A percentile compares a stretch with the other conserved stretches of the same genome.
Conservation (phyloP, 768 basidiomycete species). For the Naganishia kalamii region DNA sequence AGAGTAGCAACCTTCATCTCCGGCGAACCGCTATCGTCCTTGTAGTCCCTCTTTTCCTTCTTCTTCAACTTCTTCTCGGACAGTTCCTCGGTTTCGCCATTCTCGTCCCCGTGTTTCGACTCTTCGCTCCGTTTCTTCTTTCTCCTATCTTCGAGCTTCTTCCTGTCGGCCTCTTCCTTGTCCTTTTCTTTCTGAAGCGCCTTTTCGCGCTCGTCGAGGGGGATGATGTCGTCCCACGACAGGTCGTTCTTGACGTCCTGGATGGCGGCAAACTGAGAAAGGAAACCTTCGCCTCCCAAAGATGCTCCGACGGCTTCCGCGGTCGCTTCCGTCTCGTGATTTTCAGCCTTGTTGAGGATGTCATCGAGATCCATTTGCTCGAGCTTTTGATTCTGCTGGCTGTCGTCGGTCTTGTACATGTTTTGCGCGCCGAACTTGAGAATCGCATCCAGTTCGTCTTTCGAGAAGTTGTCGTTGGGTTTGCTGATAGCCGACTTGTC, state of each 20-base stretch:
- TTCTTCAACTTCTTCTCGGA: slow-evolving; percentile 59
- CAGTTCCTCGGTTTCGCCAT: slow-evolving; percentile 59
- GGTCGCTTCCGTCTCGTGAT: slow-evolving; percentile 84
- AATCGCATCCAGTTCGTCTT: slow-evolving; percentile 93
- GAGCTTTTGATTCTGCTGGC: slow-evolving; percentile 84
- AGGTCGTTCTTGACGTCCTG: slow-evolving; percentile 95
- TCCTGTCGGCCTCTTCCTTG: slow-evolving; percentile 73
- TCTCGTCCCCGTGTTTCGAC: slow-evolving; percentile 80
- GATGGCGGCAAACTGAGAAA: slow-evolving; percentile 87
- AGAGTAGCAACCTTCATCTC: neutral
- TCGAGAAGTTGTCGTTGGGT: slow-evolving; percentile 50
- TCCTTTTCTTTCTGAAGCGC: slow-evolving; percentile 60
- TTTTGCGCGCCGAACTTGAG: slow-evolving; percentile 98
- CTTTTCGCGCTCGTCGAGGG: slow-evolving; percentile 77
- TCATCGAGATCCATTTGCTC: slow-evolving; percentile 99
- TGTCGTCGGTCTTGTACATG: slow-evolving; percentile 98
- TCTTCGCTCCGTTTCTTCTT: slow-evolving; percentile 62
- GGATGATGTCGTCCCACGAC: slow-evolving; percentile 98
- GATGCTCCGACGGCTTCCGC: slow-evolving; percentile 80
- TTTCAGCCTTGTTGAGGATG: slow-evolving; percentile 91
- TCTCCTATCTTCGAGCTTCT: slow-evolving; percentile 56
- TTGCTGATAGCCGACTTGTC: slow-evolving; percentile 58
- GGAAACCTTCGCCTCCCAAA: slow-evolving; percentile 94
- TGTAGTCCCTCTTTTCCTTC: slow-evolving; percentile 24
- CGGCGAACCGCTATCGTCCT: slow-evolving; percentile 1